phyloP scores from a whole-genome alignment of 352 stramenopile species.

The Globisporangium abappressorium region DNA sequence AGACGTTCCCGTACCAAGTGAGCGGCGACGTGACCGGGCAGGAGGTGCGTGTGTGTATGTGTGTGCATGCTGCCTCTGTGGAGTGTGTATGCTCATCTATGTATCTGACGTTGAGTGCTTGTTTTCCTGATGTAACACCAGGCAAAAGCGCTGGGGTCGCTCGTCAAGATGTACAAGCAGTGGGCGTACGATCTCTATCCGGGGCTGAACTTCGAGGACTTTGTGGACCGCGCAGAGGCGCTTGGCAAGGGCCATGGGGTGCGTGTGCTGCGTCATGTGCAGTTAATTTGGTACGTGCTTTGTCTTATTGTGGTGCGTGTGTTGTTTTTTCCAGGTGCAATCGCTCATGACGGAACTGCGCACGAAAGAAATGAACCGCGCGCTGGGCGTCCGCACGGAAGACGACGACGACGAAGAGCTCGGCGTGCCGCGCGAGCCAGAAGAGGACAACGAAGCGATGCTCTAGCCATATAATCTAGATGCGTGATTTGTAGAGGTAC shows the following conservation, averaged over 20 bases:
- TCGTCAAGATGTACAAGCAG: slow-evolving; percentile 84
- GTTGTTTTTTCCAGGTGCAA: slow-evolving; percentile 36
- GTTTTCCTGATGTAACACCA: slow-evolving; percentile 10
- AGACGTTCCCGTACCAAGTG: slow-evolving; percentile 71
- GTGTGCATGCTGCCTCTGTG: neutral
- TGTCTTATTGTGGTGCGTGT: neutral
- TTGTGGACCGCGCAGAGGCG: slow-evolving; percentile 59
- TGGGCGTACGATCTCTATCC: slow-evolving; percentile 84
- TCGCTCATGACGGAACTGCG: slow-evolving; percentile 56
- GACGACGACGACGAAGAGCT: slow-evolving; percentile 16
- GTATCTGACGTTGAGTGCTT: neutral
- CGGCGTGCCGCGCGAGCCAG: slow-evolving; percentile 8
- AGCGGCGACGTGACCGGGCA: slow-evolving; percentile 46
- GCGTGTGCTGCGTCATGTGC: neutral
- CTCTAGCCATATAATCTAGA: slow-evolving; percentile 14
- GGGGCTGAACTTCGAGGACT: slow-evolving; percentile 81
- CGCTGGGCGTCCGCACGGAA: slow-evolving; percentile 14
- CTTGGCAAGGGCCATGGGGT: slow-evolving; percentile 52
- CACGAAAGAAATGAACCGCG: slow-evolving; percentile 51
- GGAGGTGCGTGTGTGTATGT: slow-evolving; percentile 30
- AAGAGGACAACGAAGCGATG: slow-evolving; percentile 41
- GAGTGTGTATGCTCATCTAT: neutral
- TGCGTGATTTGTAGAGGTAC: neutral
- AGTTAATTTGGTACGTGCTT: neutral
- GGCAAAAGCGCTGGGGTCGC: slow-evolving; percentile 53